Conservation (phyloP, 257 asterid species). For the Solanum pinnatisectum region DNA sequence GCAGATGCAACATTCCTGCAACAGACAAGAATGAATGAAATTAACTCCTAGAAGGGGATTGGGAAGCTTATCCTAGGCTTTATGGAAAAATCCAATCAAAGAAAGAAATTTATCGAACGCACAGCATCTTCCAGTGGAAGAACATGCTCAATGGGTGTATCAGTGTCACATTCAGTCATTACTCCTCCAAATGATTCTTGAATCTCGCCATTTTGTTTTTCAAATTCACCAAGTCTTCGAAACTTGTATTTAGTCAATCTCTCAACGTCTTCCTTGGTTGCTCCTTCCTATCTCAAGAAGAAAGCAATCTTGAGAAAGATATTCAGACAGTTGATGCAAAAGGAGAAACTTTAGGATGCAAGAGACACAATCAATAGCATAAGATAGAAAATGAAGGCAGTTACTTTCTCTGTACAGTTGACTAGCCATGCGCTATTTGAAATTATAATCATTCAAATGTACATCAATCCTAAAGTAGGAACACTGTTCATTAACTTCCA, state of each 20-base stretch:
- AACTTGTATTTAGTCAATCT: constrained; percentile 75
- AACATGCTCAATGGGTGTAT: constrained; percentile 64
- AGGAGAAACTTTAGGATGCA: neutral
- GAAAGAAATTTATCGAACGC: constrained; percentile 15
- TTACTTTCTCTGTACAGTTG: neutral
- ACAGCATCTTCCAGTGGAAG: constrained; percentile 92
- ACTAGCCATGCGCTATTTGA: neutral
- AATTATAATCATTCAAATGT: neutral
- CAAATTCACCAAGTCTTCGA: constrained; percentile 82
- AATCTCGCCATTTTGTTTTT: constrained; percentile 82
- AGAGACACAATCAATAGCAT: neutral
- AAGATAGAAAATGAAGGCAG: neutral
- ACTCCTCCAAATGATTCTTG: constrained; percentile 94
- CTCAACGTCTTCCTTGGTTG: constrained; percentile 91
- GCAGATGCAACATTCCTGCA: constrained; percentile 96
- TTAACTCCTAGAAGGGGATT: neutral
- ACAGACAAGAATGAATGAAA: neutral
- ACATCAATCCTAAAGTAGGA: neutral
- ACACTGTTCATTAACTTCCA: neutral
- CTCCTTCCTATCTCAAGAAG: constrained; percentile 75
- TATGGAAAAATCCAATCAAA: neutral
- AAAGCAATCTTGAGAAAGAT: neutral
- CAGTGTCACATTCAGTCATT: constrained; percentile 76
- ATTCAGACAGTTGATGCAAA: neutral
- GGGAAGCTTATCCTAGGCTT: neutral